Conservation (phyloP, 257 asterid species). For the Solanum raphanifolium region DNA sequence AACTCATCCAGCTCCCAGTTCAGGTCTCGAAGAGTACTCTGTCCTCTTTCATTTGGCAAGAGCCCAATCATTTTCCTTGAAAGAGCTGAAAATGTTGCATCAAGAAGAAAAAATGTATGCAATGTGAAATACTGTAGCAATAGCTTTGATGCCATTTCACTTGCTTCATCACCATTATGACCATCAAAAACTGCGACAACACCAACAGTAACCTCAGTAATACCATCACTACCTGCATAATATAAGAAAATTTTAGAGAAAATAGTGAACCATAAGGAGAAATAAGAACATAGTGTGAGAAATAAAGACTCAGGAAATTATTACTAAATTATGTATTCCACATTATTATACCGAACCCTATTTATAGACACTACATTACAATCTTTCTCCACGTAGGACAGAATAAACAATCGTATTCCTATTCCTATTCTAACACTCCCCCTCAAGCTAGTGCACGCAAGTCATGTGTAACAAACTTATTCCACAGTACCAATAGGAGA, state of each 20-base stretch:
- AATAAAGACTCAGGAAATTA: background rate
- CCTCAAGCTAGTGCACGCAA: background rate
- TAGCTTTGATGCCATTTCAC: slow-evolving; percentile 81
- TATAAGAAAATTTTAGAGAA: background rate
- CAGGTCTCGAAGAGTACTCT: slow-evolving; percentile 23
- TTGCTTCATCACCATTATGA: slow-evolving; percentile 92
- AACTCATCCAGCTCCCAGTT: slow-evolving; percentile 32
- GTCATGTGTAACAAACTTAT: background rate
- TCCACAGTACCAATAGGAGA: background rate
- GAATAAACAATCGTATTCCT: background rate
- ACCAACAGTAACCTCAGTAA: slow-evolving; percentile 67
- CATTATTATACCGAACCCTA: background rate
- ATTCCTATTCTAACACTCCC: background rate
- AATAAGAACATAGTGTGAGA: background rate
- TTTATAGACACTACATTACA: background rate
- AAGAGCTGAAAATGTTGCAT: slow-evolving; percentile 56
- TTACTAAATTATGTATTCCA: background rate
- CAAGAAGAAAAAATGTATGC: slow-evolving; percentile 89
- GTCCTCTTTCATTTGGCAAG: slow-evolving; percentile 41
- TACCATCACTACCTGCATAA: slow-evolving; percentile 48
- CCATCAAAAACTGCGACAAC: slow-evolving; percentile 92
- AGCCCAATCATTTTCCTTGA: slow-evolving; percentile 41
- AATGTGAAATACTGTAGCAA: slow-evolving; percentile 71
- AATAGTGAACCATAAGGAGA: background rate
- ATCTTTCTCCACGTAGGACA: background rate